Conservation (phyloP, 495 filamentous ascomycete genomes). For the Aspergillus wentii region DNA sequence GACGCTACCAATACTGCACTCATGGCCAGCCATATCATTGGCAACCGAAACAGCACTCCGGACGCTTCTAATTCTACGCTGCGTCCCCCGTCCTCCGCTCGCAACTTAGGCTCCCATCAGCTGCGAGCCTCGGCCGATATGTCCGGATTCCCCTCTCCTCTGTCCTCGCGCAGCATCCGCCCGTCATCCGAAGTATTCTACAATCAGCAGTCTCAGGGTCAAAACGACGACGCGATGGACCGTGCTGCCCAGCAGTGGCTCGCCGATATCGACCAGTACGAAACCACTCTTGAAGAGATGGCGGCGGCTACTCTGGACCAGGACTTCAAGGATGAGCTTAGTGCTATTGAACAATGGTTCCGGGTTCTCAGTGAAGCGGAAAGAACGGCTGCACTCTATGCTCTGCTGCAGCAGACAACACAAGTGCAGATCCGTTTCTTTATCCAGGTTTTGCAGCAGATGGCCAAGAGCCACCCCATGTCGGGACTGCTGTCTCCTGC, state of each 20-base stretch:
- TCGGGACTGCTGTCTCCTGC: slow-evolving; percentile 92
- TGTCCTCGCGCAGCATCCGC: slow-evolving; percentile 75
- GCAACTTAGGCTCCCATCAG: slow-evolving; percentile 74
- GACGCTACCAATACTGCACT: slow-evolving; percentile 31
- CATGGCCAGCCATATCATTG: slow-evolving; percentile 61
- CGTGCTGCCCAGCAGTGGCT: slow-evolving; percentile 98
- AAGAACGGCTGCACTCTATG: slow-evolving; percentile 90
- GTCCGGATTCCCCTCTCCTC: slow-evolving; percentile 76
- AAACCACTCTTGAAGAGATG: slow-evolving; percentile 97
- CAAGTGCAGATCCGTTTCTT: slow-evolving; percentile 99
- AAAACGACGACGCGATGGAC: slow-evolving; percentile 80
- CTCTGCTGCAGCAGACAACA: slow-evolving; percentile 93
- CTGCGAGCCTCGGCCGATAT: slow-evolving; percentile 96
- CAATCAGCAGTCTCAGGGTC: slow-evolving; percentile 63
- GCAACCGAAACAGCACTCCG: slow-evolving; percentile 96
- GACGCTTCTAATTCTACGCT: slow-evolving; percentile 83
- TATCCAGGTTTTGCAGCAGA: slow-evolving; percentile 96
- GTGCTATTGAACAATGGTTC: slow-evolving; percentile 99
- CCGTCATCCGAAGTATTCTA: slow-evolving; percentile 92
- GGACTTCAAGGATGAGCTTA: slow-evolving; percentile 98
- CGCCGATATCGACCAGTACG: slow-evolving; percentile 96
- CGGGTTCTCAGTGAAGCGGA: slow-evolving; percentile 95
- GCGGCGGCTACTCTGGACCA: slow-evolving; percentile 95
- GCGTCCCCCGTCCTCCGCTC: slow-evolving; percentile 82
- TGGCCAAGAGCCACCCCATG: slow-evolving; percentile 97